These are phyloP conservation scores for Beauveria sp. DNA, from an alignment of 2,329 filamentous ascomycete species.

Conservation along the genomic window DNA sequence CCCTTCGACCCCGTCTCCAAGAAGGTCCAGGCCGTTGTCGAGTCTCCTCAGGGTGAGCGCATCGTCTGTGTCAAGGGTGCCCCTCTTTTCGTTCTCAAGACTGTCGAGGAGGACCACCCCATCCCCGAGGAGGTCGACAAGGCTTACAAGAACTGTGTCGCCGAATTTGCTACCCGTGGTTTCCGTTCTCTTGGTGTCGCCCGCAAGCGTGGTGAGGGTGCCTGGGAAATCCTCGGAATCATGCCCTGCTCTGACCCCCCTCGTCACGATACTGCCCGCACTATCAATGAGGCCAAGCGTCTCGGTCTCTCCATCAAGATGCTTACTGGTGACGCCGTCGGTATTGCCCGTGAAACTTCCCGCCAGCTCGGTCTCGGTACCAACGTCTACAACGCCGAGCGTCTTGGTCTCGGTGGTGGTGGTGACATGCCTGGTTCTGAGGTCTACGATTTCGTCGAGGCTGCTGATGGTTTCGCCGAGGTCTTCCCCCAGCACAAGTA, in stretches of 20 bases:
- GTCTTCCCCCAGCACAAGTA: slow-evolving; percentile 96
- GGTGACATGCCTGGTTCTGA: slow-evolving; percentile 91
- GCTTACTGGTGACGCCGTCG: slow-evolving; percentile 90
- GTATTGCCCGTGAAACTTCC: slow-evolving; percentile 86
- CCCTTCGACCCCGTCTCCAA: slow-evolving; percentile 92
- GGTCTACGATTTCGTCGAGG: slow-evolving; percentile 92
- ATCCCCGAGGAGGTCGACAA: slow-evolving; percentile 70
- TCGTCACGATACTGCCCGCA: slow-evolving; percentile 82
- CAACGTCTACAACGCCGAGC: slow-evolving; percentile 90
- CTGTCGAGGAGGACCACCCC: slow-evolving; percentile 75
- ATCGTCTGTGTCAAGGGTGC: slow-evolving; percentile 90
- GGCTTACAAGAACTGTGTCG: slow-evolving; percentile 87
- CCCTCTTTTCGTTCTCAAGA: slow-evolving; percentile 79
- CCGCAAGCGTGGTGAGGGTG: slow-evolving; percentile 72
- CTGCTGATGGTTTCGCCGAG: slow-evolving; percentile 89
- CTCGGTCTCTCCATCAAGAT: slow-evolving; percentile 91
- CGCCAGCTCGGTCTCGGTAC: slow-evolving; percentile 86
- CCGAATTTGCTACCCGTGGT: slow-evolving; percentile 85
- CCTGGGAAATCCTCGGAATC: slow-evolving; percentile 89
- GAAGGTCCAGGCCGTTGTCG: slow-evolving; percentile 78
- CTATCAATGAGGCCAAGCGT: slow-evolving; percentile 80
- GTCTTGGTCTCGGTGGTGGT: slow-evolving; percentile 80
- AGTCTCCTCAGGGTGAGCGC: slow-evolving; percentile 74
- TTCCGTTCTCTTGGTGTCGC: slow-evolving; percentile 92
- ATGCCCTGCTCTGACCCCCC: slow-evolving; percentile 92